Evolutionary conservation across 495 filamentous ascomycete species (phyloP).

Genomic region (Parathielavia hyrcaniae): DNA sequence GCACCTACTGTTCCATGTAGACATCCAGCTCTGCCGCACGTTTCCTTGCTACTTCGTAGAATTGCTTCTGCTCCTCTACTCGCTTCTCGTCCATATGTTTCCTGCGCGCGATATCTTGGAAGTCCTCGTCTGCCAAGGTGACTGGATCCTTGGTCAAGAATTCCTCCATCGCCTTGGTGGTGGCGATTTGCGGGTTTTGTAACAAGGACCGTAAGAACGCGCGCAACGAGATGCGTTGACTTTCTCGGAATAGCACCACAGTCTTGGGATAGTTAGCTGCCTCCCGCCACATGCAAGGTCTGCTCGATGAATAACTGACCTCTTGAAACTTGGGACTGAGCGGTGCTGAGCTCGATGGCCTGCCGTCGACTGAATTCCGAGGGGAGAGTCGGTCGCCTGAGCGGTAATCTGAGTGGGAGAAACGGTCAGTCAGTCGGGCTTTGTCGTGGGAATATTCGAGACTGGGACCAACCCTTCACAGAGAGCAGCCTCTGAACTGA

Average conservation of each 20-base stretch:
- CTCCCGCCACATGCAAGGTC: not conserved
- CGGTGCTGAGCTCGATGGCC: constrained; percentile 22
- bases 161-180: constrained; percentile 70
- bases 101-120: constrained; percentile 66
- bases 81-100: constrained; percentile 82
- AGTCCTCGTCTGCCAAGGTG: constrained; percentile 70
- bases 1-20: constrained; percentile 88
- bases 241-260: constrained; percentile 73
- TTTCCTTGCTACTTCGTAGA: constrained; percentile 90
- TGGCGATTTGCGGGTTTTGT: constrained; percentile 74
- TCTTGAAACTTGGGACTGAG: constrained; percentile 22
- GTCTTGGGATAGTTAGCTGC: constrained; percentile 25
- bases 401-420: constrained; percentile 27
- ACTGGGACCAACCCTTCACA: constrained; percentile 31
- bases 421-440: not conserved
- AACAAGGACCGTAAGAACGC: constrained; percentile 81
- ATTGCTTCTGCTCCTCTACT: constrained; percentile 83
- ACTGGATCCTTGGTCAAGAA: constrained; percentile 70
- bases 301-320: constrained; percentile 8
- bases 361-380: constrained; percentile 35
- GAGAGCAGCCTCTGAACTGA: constrained; percentile 39
- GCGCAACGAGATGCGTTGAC: constrained; percentile 83
- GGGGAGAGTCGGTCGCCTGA: constrained; percentile 35
- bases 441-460: too few species aligned
- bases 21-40: constrained; percentile 89